These are phyloP conservation scores for Epichloe bromicola DNA, from an alignment of 2,329 filamentous ascomycete species.

Conservation along the genomic window DNA sequence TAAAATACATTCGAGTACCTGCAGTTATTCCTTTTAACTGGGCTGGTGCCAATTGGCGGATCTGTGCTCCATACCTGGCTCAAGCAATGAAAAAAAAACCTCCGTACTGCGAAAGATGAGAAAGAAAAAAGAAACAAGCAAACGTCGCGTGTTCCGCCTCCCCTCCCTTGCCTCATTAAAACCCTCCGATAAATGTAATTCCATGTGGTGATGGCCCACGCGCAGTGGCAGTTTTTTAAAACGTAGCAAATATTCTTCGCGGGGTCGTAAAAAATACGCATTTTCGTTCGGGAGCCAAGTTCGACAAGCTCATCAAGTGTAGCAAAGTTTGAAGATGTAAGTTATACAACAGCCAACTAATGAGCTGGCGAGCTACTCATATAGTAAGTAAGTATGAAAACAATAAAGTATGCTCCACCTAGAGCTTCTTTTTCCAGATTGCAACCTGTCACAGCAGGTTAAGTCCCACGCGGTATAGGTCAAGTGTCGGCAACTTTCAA, in stretches of 20 bases:
- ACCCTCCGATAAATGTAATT: constrained; percentile 2
- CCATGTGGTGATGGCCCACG: background rate
- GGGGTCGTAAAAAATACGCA: constrained; percentile 1
- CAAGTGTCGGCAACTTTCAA: constrained; percentile 1
- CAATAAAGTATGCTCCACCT: constrained; percentile 18
- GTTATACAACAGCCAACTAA: constrained; percentile 9
- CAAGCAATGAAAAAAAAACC: background rate
- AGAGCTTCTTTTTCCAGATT: constrained; percentile 10
- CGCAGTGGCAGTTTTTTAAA: background rate
- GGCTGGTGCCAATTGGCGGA: background rate
- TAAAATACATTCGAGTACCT: constrained; percentile 3
- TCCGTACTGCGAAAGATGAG: background rate
- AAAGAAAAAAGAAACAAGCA: constrained; percentile 1
- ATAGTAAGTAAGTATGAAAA: constrained; percentile 20
- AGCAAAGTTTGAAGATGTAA: constrained; percentile 12
- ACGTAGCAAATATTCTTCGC: constrained; percentile 1
- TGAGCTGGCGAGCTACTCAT: constrained; percentile 14
- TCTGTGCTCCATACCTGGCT: background rate
- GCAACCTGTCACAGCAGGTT: background rate
- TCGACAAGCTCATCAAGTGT: constrained; percentile 7
- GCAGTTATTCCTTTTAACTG: background rate
- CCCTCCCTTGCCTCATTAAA: background rate
- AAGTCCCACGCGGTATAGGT: background rate
- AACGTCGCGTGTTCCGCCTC: background rate
- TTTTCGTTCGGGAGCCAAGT: background rate